A percentile compares a stretch with the other conserved stretches of the same genome.
These are phyloP conservation scores for Passiflora organensis DNA, from an alignment of 345 rosid species.

Conservation along the genomic window DNA sequence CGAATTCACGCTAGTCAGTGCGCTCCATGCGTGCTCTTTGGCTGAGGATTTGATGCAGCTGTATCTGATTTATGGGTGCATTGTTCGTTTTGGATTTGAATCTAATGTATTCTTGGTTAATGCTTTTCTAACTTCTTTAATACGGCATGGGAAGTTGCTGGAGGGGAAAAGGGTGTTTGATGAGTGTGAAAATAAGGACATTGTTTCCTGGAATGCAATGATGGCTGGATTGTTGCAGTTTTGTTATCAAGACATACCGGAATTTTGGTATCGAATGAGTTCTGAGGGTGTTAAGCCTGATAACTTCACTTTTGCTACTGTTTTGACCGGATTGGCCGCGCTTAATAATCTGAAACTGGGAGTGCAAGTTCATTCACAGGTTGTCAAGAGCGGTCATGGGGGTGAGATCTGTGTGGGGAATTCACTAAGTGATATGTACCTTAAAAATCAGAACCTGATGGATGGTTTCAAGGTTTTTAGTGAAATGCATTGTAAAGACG, in stretches of 20 bases:
- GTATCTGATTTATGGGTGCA: slow-evolving; percentile 30
- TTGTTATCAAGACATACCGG: slow-evolving; percentile 26
- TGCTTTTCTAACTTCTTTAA: slow-evolving; percentile 45
- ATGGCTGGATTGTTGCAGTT: slow-evolving; percentile 42
- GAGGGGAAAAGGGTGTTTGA: slow-evolving; percentile 43
- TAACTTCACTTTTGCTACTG: slow-evolving; percentile 40
- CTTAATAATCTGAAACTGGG: slow-evolving; percentile 36
- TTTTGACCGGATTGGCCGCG: slow-evolving; percentile 39
- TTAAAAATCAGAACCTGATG: slow-evolving; percentile 29
- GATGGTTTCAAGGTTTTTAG: slow-evolving; percentile 38
- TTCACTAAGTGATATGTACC: slow-evolving; percentile 42
- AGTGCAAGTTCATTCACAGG: slow-evolving; percentile 43
- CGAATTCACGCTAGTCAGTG: slow-evolving; percentile 45
- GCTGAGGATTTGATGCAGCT: slow-evolving; percentile 15
- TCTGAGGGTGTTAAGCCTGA: slow-evolving; percentile 43
- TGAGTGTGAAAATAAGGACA: slow-evolving; percentile 26
- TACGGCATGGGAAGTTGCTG: slow-evolving; percentile 32
- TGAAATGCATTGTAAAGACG: slow-evolving; percentile 37
- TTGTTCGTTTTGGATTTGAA: slow-evolving; percentile 34
- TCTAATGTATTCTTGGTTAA: slow-evolving; percentile 38
- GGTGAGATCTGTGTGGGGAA: slow-evolving; percentile 42
- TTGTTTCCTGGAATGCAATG: slow-evolving; percentile 54
- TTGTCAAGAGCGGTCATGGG: slow-evolving; percentile 45
- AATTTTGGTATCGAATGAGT: slow-evolving; percentile 39
- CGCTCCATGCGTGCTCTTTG: slow-evolving; percentile 44